Evolutionary conservation across 2,329 filamentous ascomycete genomes (phyloP).

Genomic region (Leptographium galeiforme): DNA sequence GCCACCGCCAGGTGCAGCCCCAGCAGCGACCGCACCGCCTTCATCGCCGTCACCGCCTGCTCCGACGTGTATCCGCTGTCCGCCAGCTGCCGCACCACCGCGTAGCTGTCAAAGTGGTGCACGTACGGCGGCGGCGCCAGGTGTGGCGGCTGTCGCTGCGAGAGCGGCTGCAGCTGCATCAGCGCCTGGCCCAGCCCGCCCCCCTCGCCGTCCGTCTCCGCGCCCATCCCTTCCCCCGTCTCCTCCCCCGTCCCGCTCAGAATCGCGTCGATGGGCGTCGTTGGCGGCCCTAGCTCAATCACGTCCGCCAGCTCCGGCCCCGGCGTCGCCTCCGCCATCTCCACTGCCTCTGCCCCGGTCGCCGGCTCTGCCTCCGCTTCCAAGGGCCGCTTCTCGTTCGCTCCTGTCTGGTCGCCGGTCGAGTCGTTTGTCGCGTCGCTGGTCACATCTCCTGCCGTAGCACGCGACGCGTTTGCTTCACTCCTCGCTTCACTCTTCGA

Average conservation of each 20-base stretch:
- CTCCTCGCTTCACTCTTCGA: no score
- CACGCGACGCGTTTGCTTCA: no score
- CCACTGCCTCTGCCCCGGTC: background rate
- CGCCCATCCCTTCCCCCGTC: background rate
- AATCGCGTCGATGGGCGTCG: constrained; percentile 3
- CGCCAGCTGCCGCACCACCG: constrained; percentile 68
- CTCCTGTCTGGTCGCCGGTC: background rate
- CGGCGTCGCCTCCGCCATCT: background rate
- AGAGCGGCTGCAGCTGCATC: constrained; percentile 2
- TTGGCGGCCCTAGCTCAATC: constrained; percentile 12
- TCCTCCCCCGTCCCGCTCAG: background rate
- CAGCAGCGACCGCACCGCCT: constrained; percentile 68
- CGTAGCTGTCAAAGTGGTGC: constrained; percentile 94
- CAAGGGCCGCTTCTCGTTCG: no score
- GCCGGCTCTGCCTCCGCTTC: constrained; percentile 4
- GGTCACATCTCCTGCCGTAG: no score
- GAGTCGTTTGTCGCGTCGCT: background rate
- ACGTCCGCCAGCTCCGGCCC: constrained; percentile 4
- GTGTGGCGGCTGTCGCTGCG: constrained; percentile 36
- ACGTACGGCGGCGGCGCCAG: constrained; percentile 66
- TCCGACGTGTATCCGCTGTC: constrained; percentile 55
- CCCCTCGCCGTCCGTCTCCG: background rate
- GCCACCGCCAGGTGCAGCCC: constrained; percentile 71
- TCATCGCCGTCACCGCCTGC: constrained; percentile 82
- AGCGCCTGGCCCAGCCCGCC: background rate